Conservation (phyloP, 2,329 filamentous ascomycete species). For the Aphanoascus verrucosus region DNA sequence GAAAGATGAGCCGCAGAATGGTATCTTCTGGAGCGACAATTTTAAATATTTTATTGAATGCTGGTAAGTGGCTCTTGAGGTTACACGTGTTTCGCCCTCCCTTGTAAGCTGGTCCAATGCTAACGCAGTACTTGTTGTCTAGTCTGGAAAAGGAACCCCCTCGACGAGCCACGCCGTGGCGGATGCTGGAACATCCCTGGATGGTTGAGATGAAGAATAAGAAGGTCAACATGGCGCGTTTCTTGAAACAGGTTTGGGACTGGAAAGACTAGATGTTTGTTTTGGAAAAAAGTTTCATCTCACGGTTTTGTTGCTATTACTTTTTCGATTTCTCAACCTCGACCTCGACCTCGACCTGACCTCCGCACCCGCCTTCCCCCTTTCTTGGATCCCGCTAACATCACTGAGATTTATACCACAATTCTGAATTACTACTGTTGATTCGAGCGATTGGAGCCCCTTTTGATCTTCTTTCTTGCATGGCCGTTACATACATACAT, state of each 20-base stretch:
- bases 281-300: not conserved
- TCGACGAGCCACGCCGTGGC: constrained; percentile 86
- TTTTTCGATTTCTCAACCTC: too few species aligned
- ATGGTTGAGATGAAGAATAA: constrained; percentile 93
- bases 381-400: not conserved
- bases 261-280: constrained; percentile 57
- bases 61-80: constrained; percentile 57
- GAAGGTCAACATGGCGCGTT: constrained; percentile 94
- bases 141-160: constrained; percentile 90
- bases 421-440: not conserved
- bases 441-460: not conserved
- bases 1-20: constrained; percentile 83
- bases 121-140: not conserved
- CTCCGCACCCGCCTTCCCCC: not conserved
- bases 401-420: not conserved
- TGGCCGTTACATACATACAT: not conserved
- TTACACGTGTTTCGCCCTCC: constrained; percentile 3
- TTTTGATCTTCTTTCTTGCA: not conserved
- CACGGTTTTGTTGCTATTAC: not conserved
- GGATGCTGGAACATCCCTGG: constrained; percentile 98
- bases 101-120: not conserved
- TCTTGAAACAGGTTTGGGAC: constrained; percentile 90
- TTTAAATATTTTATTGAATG: constrained; percentile 99
- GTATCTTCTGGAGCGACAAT: constrained; percentile 88
- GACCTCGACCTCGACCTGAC: too few species aligned